phyloP scores from a whole-genome alignment of 495 filamentous ascomycete species.

The Podospora sp. region DNA sequence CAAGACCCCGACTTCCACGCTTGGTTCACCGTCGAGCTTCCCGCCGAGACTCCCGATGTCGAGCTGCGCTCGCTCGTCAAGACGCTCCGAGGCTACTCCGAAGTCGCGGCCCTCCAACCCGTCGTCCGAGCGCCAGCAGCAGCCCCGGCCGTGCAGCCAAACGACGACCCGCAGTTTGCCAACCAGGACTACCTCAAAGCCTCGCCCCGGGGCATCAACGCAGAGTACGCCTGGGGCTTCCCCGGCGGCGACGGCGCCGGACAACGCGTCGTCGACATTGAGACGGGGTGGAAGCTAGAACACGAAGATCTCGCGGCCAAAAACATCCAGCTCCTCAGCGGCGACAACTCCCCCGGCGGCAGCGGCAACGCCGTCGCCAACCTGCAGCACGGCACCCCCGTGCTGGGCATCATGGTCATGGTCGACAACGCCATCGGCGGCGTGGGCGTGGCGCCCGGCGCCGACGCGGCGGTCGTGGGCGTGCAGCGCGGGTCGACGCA shows the following conservation, averaged over 20 bases:
- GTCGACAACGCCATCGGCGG: conserved; percentile 22
- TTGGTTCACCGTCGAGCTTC: not conserved
- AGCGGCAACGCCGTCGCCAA: not conserved
- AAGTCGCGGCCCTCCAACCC: not conserved
- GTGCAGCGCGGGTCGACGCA: not conserved
- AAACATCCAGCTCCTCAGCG: conserved; percentile 3
- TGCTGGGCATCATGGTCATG: conserved; percentile 23
- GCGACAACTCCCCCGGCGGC: too few species aligned
- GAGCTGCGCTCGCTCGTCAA: not conserved
- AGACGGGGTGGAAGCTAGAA: conserved; percentile 21
- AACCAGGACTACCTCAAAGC: conserved; percentile 16
- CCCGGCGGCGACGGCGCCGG: conserved; percentile 20
- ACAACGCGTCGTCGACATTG: conserved; percentile 18
- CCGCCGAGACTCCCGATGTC: not conserved
- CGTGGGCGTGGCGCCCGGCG: conserved; percentile 9
- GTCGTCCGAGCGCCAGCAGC: not conserved
- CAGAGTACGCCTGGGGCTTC: conserved; percentile 20
- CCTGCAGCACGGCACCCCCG: conserved; percentile 17
- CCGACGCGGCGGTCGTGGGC: not conserved
- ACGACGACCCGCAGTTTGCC: not conserved
- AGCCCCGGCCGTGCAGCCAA: not conserved
- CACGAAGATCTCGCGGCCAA: conserved; percentile 18
- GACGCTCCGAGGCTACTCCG: not conserved
- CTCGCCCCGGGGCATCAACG: conserved; percentile 16
- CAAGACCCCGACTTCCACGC: not conserved